These are phyloP conservation scores for Podospora anserina DNA, from an alignment of 495 filamentous ascomycete species.

Conservation along the genomic window DNA sequence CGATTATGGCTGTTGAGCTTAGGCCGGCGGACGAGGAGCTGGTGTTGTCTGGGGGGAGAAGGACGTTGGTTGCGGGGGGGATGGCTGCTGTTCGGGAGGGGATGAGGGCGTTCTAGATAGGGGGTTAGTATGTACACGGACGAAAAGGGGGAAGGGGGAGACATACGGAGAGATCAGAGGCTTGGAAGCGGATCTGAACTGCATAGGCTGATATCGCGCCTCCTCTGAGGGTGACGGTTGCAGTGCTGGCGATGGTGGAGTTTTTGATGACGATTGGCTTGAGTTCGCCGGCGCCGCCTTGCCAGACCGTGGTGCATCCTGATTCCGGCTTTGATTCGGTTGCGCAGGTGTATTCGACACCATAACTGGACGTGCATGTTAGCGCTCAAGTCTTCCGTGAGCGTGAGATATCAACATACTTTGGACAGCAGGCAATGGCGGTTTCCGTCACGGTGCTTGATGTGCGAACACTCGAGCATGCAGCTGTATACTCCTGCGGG, in stretches of 20 bases:
- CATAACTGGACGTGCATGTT: slow-evolving; percentile 2
- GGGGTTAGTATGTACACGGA: not conserved
- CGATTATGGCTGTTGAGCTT: slow-evolving; percentile 27
- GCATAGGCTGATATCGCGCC: slow-evolving; percentile 7
- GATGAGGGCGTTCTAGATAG: not conserved
- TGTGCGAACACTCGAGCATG: slow-evolving; percentile 25
- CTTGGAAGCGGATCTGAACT: slow-evolving; percentile 29
- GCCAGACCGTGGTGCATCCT: slow-evolving; percentile 28
- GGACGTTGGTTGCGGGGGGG: slow-evolving; percentile 7
- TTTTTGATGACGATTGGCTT: slow-evolving; percentile 21
- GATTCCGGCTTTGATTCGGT: slow-evolving; percentile 12
- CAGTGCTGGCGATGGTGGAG: slow-evolving; percentile 14
- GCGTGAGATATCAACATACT: slow-evolving; percentile 19
- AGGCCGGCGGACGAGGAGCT: slow-evolving; percentile 16
- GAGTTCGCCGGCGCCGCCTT: slow-evolving; percentile 15
- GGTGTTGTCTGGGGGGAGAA: slow-evolving; percentile 6
- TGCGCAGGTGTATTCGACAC: slow-evolving; percentile 26
- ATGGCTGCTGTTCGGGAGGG: slow-evolving; percentile 5
- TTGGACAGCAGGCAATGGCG: slow-evolving; percentile 31
- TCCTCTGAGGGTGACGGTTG: slow-evolving; percentile 15
- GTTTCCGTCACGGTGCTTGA: slow-evolving; percentile 23
- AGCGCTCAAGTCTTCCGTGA: not conserved
- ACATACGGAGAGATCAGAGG: slow-evolving; percentile 9
- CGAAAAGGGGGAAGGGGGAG: not conserved
- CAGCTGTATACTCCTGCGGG: slow-evolving; percentile 32